These are phyloP conservation scores for Saccharum spontaneum DNA, from an alignment of 176 grass and related monocot genomes.

Conservation along the genomic window DNA sequence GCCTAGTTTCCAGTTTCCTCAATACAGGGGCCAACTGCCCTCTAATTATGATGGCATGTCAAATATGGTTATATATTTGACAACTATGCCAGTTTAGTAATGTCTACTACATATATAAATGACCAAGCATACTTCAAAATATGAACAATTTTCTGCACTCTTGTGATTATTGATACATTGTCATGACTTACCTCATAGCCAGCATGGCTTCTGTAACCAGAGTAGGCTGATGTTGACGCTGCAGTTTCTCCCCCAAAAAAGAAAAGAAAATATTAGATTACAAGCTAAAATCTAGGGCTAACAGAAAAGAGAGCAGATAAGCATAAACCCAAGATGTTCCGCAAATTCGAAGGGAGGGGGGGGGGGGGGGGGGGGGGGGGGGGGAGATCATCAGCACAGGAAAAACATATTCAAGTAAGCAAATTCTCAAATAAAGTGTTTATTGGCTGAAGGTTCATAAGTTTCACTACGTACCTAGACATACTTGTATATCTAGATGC, in stretches of 20 bases:
- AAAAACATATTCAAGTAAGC: not conserved
- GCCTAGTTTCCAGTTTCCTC: not conserved
- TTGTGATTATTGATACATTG: not conserved
- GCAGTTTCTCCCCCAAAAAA: conserved; percentile 28
- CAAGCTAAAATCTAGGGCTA: not conserved
- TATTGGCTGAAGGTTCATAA: not conserved
- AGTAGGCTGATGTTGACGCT: conserved; percentile 31
- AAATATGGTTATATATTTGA: not conserved
- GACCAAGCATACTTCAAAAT: not conserved
- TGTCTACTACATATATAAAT: not conserved
- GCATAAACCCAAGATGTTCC: not conserved
- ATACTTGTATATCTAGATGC: not conserved
- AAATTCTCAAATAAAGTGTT: not conserved
- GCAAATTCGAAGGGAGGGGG: not conserved
- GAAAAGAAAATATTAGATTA: conserved; percentile 28
- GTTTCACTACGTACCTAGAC: not conserved
- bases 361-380: not conserved
- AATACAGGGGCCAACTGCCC: not conserved
- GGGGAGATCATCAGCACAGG: not conserved
- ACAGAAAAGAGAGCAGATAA: not conserved
- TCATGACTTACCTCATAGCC: conserved; percentile 43
- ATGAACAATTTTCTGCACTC: conserved; percentile 10
- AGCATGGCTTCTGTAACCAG: conserved; percentile 45
- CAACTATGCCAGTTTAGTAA: conserved; percentile 4
- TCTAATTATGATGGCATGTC: not conserved